A percentile compares a stretch with the other conserved stretches of the same genome.
Conservation (phyloP, 2,329 filamentous ascomycete species). For the Rhynchosporium graminicola region DNA sequence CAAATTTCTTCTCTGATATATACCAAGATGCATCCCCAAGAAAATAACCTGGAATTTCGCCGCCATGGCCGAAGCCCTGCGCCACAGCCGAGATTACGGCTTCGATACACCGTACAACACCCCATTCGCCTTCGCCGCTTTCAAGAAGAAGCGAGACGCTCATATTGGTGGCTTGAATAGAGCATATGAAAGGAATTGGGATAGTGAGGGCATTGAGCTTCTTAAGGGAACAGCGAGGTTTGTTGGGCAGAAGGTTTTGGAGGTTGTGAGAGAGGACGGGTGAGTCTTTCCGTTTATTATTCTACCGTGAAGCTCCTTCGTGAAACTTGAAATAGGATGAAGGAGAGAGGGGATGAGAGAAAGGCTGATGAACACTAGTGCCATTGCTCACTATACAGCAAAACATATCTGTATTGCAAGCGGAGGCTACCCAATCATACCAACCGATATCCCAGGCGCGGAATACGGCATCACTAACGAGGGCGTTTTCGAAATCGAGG, state of each 20-base stretch:
- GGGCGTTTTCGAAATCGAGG: conserved; percentile 84
- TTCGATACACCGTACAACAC: conserved; percentile 63
- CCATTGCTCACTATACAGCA: conserved; percentile 44
- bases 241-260: conserved; percentile 69
- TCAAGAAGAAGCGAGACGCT: conserved; percentile 82
- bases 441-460: conserved; percentile 65
- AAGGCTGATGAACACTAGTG: conserved; percentile 59
- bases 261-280: conserved; percentile 73
- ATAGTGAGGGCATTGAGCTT: conserved; percentile 83
- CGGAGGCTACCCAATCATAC: conserved; percentile 71
- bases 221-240: conserved; percentile 75
- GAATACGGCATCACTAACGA: conserved; percentile 78
- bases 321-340: neutral
- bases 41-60: conserved; percentile 88
- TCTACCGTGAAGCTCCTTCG: neutral
- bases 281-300: neutral
- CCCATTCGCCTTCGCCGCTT: conserved; percentile 77
- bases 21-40: conserved; percentile 76
- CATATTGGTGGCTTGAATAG: conserved; percentile 81
- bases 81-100: conserved; percentile 76
- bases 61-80: conserved; percentile 73
- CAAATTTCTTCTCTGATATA: neutral
- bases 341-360: neutral
- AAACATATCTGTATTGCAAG: conserved; percentile 84
- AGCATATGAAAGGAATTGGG: conserved; percentile 83